Percentiles rank a stretch among this genome's conserved stretches.
Evolutionary conservation across 805 yeast species (phyloP).

Genomic region (Saccharomycopsis oosterbeekiorum): DNA sequence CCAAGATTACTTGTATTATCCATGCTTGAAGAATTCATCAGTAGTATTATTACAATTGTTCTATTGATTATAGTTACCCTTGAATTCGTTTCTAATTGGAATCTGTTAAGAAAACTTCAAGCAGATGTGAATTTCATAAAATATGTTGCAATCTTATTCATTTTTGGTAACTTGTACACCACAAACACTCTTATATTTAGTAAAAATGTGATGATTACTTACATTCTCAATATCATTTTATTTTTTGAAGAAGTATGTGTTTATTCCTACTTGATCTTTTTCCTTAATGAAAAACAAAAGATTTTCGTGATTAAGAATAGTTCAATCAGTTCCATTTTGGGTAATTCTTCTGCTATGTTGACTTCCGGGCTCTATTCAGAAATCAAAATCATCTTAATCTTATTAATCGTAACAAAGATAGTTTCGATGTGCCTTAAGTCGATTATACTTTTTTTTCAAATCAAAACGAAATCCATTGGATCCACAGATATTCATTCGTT

Average conservation of each 20-base stretch:
- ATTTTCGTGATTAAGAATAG: not conserved
- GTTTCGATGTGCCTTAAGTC: not conserved
- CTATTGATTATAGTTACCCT: not conserved
- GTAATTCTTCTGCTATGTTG: not conserved
- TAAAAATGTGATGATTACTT: not conserved
- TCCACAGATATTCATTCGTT: not conserved
- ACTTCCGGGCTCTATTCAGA: not conserved
- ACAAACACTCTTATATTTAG: not conserved
- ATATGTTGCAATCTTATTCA: not conserved
- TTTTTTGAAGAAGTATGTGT: not conserved
- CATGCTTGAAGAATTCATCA: not conserved
- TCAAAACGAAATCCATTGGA: not conserved
- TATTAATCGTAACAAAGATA: not conserved
- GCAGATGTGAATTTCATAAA: not conserved
- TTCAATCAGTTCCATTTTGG: not conserved
- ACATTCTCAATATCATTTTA: not conserved
- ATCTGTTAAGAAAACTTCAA: not conserved
- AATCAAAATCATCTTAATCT: not conserved
- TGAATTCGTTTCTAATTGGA: not conserved
- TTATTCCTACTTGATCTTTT: not conserved
- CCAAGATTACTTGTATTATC: not conserved
- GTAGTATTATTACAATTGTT: not conserved
- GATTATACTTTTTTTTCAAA: not conserved
- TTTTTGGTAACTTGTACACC: not conserved
- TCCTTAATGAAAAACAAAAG: not conserved